These are phyloP conservation scores for Haplosporangium sp. DNA, from an alignment of 371 early-diverging fungal genomes.

Conservation along the genomic window DNA sequence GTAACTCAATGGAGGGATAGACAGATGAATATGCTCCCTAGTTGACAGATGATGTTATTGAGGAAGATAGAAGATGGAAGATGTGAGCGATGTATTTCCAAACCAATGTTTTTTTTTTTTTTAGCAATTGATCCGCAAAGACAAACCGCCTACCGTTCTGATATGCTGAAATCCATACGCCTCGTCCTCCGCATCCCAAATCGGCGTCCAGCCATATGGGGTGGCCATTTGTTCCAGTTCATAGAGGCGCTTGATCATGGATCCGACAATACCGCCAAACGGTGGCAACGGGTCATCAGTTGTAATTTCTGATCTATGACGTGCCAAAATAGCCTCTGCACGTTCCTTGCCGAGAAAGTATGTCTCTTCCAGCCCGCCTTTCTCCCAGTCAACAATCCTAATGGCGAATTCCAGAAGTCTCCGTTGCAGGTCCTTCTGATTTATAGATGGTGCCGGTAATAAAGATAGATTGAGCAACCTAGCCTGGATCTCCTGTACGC, in stretches of 20 bases:
- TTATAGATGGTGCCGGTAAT: slow-evolving; percentile 16
- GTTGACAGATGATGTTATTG: neutral
- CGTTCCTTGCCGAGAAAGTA: slow-evolving; percentile 41
- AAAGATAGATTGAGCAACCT: slow-evolving; percentile 23
- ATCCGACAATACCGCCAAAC: slow-evolving; percentile 38
- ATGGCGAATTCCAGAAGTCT: slow-evolving; percentile 40
- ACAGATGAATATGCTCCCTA: slow-evolving; percentile 46
- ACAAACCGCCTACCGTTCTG: slow-evolving; percentile 22
- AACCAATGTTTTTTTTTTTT: no score
- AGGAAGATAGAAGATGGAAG: neutral
- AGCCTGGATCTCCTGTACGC: slow-evolving; percentile 16
- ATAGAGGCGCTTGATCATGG: slow-evolving; percentile 34
- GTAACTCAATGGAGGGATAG: slow-evolving; percentile 33
- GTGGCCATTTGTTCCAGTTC: slow-evolving; percentile 31
- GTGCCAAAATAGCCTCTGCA: slow-evolving; percentile 6
- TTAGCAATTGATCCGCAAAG: neutral
- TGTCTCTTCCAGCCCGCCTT: slow-evolving; percentile 22
- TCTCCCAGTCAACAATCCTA: slow-evolving; percentile 41
- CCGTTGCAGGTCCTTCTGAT: slow-evolving; percentile 39
- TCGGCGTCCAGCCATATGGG: slow-evolving; percentile 30
- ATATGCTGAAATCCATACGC: slow-evolving; percentile 47
- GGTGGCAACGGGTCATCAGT: neutral
- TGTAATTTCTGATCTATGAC: neutral
- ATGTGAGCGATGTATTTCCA: no score
- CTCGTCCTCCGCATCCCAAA: slow-evolving; percentile 42